Evolutionary conservation across 2,329 filamentous ascomycete genomes (phyloP).

Genomic region (Xylaria sp.): DNA sequence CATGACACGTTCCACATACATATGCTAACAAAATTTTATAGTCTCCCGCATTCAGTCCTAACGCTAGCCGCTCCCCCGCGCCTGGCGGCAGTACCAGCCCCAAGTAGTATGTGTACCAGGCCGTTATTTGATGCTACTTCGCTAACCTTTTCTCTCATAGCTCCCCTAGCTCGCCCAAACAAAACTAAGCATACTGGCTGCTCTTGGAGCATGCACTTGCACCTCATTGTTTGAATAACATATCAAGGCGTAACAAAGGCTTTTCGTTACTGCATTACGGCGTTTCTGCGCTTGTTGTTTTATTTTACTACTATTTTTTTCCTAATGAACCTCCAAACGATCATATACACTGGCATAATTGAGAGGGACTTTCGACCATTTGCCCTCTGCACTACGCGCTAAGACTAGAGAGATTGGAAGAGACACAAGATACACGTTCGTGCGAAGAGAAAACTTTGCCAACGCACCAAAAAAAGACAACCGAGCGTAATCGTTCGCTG

Average conservation of each 20-base stretch:
- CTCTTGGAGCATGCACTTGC: conserved; percentile 18
- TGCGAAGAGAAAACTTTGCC: conserved; percentile 1
- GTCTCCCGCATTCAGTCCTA: conserved; percentile 49
- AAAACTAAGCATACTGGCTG: conserved; percentile 38
- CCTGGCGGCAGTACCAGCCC: conserved; percentile 53
- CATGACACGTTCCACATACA: background rate
- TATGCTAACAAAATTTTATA: conserved; percentile 45
- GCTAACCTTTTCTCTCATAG: conserved; percentile 40
- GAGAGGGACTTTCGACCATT: conserved; percentile 23
- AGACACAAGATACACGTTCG: conserved; percentile 28
- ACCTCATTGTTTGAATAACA: conserved; percentile 45
- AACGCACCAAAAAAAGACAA: conserved; percentile 21
- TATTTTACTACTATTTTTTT: conserved; percentile 9
- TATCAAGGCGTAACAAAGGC: conserved; percentile 42
- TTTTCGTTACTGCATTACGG: conserved; percentile 39
- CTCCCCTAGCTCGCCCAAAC: conserved; percentile 50
- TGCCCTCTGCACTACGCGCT: conserved; percentile 25
- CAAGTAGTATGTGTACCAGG: conserved; percentile 53
- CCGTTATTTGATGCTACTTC: background rate
- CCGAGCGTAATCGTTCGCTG: conserved; percentile 19
- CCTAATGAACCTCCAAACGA: conserved; percentile 18
- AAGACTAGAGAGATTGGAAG: conserved; percentile 33
- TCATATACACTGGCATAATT: conserved; percentile 29
- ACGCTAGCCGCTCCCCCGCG: conserved; percentile 58
- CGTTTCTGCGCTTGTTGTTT: conserved; percentile 34